phyloP scores from a whole-genome alignment of 768 basidiomycete genomes.

The Rhizopogon sp. region DNA sequence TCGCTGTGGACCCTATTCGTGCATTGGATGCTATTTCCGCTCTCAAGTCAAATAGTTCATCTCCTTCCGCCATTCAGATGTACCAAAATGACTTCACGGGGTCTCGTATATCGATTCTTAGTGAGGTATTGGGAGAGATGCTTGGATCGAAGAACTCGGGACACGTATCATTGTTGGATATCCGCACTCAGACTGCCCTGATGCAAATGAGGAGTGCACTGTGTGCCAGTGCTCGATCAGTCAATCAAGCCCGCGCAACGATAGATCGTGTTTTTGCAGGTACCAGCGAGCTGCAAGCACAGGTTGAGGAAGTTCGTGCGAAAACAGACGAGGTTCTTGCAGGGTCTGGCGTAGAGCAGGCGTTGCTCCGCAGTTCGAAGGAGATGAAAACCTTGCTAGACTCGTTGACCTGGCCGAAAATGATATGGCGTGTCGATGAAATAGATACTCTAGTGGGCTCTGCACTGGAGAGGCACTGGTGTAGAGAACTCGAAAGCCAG shows the following conservation, averaged over 20 bases:
- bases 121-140: slow-evolving; percentile 29
- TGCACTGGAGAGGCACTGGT: slow-evolving; percentile 32
- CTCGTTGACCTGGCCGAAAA: slow-evolving; percentile 34
- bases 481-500: slow-evolving; percentile 45
- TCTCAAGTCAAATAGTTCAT: slow-evolving; percentile 41
- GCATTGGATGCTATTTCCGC: slow-evolving; percentile 49
- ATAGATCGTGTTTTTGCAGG: slow-evolving; percentile 31
- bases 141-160: slow-evolving; percentile 4
- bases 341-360: slow-evolving; percentile 16
- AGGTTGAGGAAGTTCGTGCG: slow-evolving; percentile 35
- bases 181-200: slow-evolving; percentile 35
- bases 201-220: slow-evolving; percentile 37
- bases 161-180: slow-evolving; percentile 10
- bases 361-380: slow-evolving; percentile 22
- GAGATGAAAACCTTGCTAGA: slow-evolving; percentile 26
- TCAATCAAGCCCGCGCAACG: slow-evolving; percentile 27
- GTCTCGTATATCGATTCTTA: slow-evolving; percentile 53
- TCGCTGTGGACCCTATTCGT: slow-evolving; percentile 55
- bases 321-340: slow-evolving; percentile 37
- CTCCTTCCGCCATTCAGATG: slow-evolving; percentile 48
- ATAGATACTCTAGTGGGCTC: slow-evolving; percentile 28
- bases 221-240: slow-evolving; percentile 26
- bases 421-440: slow-evolving; percentile 37
- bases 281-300: slow-evolving; percentile 31
- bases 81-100: slow-evolving; percentile 60